phyloP scores from a whole-genome alignment of 2,329 filamentous ascomycete genomes.

The Arachnopeziza araneosa region DNA sequence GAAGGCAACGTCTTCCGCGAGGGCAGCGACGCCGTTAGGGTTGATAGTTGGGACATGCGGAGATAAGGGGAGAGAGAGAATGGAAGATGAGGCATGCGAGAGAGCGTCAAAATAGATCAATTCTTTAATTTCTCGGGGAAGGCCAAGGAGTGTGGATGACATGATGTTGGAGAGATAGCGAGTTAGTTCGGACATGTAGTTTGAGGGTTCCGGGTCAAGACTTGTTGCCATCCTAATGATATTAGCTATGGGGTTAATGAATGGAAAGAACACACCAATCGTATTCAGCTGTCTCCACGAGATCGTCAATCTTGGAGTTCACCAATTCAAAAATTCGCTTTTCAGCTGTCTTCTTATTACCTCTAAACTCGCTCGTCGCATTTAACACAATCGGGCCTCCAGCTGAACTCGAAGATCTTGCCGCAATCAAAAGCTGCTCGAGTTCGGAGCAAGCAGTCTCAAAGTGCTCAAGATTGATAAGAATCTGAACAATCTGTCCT shows the following conservation, averaged over 20 bases:
- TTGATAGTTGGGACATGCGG: constrained; percentile 77
- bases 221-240: constrained; percentile 47
- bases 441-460: constrained; percentile 88
- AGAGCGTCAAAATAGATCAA: constrained; percentile 97
- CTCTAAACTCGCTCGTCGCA: constrained; percentile 81
- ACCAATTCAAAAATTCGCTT: constrained; percentile 98
- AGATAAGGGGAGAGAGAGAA: constrained; percentile 42
- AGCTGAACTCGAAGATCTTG: constrained; percentile 74
- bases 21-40: constrained; percentile 72
- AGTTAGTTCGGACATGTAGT: constrained; percentile 93
- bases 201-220: constrained; percentile 68
- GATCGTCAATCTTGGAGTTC: constrained; percentile 96
- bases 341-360: constrained; percentile 91
- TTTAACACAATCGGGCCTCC: constrained; percentile 73
- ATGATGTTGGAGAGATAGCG: constrained; percentile 93
- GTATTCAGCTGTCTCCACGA: constrained; percentile 95
- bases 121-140: constrained; percentile 95
- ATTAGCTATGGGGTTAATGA: constrained; percentile 17
- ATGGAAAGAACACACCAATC: constrained; percentile 59
- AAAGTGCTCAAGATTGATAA: constrained; percentile 97
- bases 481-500: constrained; percentile 95
- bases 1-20: constrained; percentile 79
- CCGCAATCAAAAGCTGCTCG: constrained; percentile 78
- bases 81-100: constrained; percentile 81
- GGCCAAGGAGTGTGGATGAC: constrained; percentile 83